A percentile compares a stretch with the other conserved stretches of the same genome.
phyloP scores from a whole-genome alignment of 345 rosid genomes.

The Euphorbia lathyris region DNA sequence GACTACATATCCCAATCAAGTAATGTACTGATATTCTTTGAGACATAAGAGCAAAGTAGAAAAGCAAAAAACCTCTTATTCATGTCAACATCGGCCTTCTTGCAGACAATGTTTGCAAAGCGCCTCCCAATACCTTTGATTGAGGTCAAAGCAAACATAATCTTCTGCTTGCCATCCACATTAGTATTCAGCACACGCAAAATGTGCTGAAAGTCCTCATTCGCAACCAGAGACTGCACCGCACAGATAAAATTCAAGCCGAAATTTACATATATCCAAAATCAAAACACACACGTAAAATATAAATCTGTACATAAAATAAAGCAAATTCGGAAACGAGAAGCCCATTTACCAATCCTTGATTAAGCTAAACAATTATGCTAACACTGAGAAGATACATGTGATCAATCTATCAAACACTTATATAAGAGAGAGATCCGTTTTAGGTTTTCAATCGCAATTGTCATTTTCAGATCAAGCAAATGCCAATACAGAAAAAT shows the following conservation, averaged over 20 bases:
- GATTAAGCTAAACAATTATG: neutral
- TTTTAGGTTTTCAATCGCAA: too few relatives aligned
- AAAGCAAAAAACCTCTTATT: slow-evolving; percentile 61
- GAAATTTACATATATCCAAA: too few relatives aligned
- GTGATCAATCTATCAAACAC: too few relatives aligned
- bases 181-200: slow-evolving; percentile 89
- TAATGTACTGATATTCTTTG: too few relatives aligned
- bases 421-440: too few relatives aligned
- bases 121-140: slow-evolving; percentile 92
- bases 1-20: too few relatives aligned
- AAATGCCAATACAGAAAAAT: too few relatives aligned
- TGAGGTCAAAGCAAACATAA: slow-evolving; percentile 90
- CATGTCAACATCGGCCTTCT: slow-evolving; percentile 97
- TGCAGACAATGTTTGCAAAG: slow-evolving; percentile 86
- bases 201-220: slow-evolving; percentile 89
- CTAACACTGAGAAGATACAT: slow-evolving; percentile 32
- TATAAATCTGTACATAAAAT: neutral
- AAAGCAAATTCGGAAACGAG: neutral
- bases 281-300: too few relatives aligned
- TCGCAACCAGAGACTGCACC: slow-evolving; percentile 80
- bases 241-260: too few relatives aligned
- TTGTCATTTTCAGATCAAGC: too few relatives aligned
- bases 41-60: too few relatives aligned
- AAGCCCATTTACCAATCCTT: neutral
- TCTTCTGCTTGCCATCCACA: slow-evolving; percentile 91